Percentiles rank a stretch among this genome's conserved stretches.
Evolutionary conservation across 2,329 filamentous ascomycete species (phyloP).

Genomic region (Aspergillus aculeatus): DNA sequence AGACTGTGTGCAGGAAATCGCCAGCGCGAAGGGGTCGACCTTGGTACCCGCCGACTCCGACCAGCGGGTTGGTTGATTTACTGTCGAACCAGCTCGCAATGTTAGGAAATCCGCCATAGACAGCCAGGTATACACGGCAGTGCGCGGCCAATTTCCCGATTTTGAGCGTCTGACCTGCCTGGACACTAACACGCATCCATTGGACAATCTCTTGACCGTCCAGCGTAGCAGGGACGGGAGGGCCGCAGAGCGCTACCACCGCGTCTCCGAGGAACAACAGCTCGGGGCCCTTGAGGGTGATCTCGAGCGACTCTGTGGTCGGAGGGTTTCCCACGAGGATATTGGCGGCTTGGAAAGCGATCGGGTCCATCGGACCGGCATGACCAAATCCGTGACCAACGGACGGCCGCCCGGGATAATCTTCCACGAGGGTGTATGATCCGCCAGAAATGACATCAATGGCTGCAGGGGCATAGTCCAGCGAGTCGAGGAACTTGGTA

Average conservation of each 20-base stretch:
- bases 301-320: constrained; percentile 57
- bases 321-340: constrained; percentile 57
- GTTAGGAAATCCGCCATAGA: constrained; percentile 56
- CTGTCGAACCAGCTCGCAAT: constrained; percentile 27
- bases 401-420: too few species aligned
- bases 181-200: constrained; percentile 56
- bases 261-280: constrained; percentile 56
- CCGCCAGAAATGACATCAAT: too few species aligned
- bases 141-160: constrained; percentile 54
- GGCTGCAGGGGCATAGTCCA: too few species aligned
- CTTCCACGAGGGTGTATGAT: too few species aligned
- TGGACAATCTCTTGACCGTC: constrained; percentile 52
- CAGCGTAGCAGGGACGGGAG: constrained; percentile 52
- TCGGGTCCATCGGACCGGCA: constrained; percentile 59
- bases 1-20: too few species aligned
- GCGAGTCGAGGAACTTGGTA: too few species aligned
- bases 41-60: too few species aligned
- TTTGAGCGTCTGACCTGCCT: constrained; percentile 53
- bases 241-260: constrained; percentile 58
- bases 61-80: too few species aligned
- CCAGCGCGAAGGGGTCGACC: too few species aligned
- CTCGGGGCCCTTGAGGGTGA: constrained; percentile 61
- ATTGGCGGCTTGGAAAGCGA: constrained; percentile 61
- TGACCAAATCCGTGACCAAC: too few species aligned
- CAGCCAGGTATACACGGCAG: constrained; percentile 58